Evolutionary conservation across 495 filamentous ascomycete genomes (phyloP), one percentile per base, ranked within the genome.

Genomic region (Parathielavia hyrcaniae): DNA sequence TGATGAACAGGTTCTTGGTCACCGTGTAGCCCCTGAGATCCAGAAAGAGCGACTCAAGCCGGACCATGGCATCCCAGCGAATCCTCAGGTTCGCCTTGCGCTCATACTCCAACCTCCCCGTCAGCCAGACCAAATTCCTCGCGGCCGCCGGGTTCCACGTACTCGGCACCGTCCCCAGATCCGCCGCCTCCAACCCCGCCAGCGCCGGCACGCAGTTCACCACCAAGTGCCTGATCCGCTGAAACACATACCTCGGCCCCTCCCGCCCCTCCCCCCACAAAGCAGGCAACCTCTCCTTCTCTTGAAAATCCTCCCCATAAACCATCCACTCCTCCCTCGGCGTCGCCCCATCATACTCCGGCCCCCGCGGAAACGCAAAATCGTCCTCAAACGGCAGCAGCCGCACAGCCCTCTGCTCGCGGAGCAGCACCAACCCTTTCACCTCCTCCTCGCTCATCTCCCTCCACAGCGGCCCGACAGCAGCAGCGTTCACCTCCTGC

Each of bases 1-100:
- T 8, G 11, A 53, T 19, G 11, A 14, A 13, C 13, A 10, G 6
- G 5, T 7, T n/a, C 9, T 7, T 1, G 8, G 13, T 17, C 26
- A n/a, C 5, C 22, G 32, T 43, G 10, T 50, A 60, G 5, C 43
- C 54, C 20, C 63, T 55, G 19, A 61, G 34, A n/a, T 66, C 64
- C 30, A 66, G 50, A 22, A 20, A 56, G 16, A 64, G 61, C 11
- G 61, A 45, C 61, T 66, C 64, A 17, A 65, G 44, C 30, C 34
- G 20, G 16, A 40, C 38, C 43, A 65, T 16, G 7, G 39, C 36
- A 6, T 26, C 14, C 50, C 61, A 65, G 20, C 58, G 52, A 23
- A 65, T 5, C n/a, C 41, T 17, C 10, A 65, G 41, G 10, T 46
- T 26, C 19, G 48, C 55, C 10, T 11, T 16, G 19, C 55, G 40